phyloP scores from a whole-genome alignment of 352 stramenopile species.

The Peronospora tabacina region DNA sequence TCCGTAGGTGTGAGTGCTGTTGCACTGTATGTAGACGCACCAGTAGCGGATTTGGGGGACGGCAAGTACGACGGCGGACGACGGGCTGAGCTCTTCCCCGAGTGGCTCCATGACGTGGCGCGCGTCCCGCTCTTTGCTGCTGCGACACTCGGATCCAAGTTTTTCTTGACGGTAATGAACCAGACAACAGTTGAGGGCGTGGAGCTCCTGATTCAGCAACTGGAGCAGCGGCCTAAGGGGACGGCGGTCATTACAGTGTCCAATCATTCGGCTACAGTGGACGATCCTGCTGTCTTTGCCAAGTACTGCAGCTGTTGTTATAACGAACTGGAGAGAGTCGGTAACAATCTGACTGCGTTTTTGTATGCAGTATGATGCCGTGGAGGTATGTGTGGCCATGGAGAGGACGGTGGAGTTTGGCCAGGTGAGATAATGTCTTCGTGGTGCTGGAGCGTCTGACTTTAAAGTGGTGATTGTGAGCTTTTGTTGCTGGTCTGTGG shows the following conservation, averaged over 20 bases:
- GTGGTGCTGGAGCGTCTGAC: constrained; percentile 7
- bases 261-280: constrained; percentile 79
- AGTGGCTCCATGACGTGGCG: constrained; percentile 58
- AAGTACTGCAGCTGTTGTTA: constrained; percentile 31
- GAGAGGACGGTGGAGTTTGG: constrained; percentile 62
- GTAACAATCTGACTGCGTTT: not conserved
- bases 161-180: constrained; percentile 54
- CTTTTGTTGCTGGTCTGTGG: not conserved
- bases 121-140: constrained; percentile 42
- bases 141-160: constrained; percentile 43
- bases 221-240: constrained; percentile 36
- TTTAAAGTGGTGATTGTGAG: not conserved
- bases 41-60: constrained; percentile 45
- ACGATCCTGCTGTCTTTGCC: constrained; percentile 64
- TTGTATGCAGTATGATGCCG: constrained; percentile 51
- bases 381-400: constrained; percentile 55
- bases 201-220: constrained; percentile 37
- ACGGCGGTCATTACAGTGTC: constrained; percentile 73
- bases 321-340: not conserved
- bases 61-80: constrained; percentile 35
- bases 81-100: constrained; percentile 42
- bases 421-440: constrained; percentile 34
- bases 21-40: constrained; percentile 57
- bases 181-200: constrained; percentile 34
- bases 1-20: constrained; percentile 34